Evolutionary conservation across 495 filamentous ascomycete species (phyloP).

Genomic region (Cercophora newfieldiana): DNA sequence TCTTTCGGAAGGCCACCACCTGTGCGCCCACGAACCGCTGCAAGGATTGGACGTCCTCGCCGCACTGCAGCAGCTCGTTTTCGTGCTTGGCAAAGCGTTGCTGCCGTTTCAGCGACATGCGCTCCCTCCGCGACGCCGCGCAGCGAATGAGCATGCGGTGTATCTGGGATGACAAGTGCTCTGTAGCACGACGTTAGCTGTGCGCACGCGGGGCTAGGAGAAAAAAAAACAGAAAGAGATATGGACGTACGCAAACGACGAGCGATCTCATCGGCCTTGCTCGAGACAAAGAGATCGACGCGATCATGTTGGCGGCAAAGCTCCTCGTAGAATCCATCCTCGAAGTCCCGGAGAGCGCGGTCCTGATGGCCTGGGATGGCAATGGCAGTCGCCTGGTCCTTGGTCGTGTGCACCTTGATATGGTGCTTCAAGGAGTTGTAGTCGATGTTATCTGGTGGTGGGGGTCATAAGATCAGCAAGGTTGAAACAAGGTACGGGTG

Average conservation of each 20-base stretch:
- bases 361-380: conserved; percentile 64
- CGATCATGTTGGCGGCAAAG: conserved; percentile 65
- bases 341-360: conserved; percentile 55
- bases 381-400: conserved; percentile 59
- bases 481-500: neutral
- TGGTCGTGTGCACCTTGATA: conserved; percentile 69
- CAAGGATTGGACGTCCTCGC: conserved; percentile 61
- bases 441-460: conserved; percentile 62
- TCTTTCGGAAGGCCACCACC: conserved; percentile 65
- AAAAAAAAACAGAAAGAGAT: no score
- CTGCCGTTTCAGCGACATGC: conserved; percentile 40
- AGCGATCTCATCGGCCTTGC: conserved; percentile 68
- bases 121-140: conserved; percentile 30
- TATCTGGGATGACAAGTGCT: conserved; percentile 53
- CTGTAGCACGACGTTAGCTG: conserved; percentile 32
- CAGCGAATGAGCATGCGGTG: conserved; percentile 48
- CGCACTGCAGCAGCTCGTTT: conserved; percentile 48
- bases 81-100: conserved; percentile 53
- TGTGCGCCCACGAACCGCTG: conserved; percentile 65
- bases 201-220: no score
- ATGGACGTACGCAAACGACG: conserved; percentile 56
- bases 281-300: conserved; percentile 67
- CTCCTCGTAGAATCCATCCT: conserved; percentile 61
- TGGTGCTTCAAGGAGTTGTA: conserved; percentile 74
- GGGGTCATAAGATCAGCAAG: conserved; percentile 7